Evolutionary conservation across 192 early-diverging fungal species (phyloP), one percentile per base, ranked within the genome.

Genomic region (Umbelopsis ramanniana): DNA sequence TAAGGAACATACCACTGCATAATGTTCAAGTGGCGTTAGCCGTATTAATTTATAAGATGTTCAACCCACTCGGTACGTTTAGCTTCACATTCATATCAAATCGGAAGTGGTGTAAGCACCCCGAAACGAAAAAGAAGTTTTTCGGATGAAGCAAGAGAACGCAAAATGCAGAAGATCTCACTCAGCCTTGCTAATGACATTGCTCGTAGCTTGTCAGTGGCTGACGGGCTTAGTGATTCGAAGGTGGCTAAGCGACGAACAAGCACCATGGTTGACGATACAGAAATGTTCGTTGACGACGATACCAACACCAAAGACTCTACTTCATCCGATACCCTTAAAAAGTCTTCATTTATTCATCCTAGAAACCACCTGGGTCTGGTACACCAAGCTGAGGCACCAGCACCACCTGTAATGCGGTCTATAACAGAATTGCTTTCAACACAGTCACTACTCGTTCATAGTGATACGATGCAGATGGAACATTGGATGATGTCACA

Each of bases 71-170:
- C 52, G 23, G 24, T 33, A 3, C 12, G 5, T 9, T 46, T 48
- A 69, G 50, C 29, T 29, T 54, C 50, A 53, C 26, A 52, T 54
- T 22, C 52, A 63, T 63, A 63, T 35, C 38, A 54, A 8, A 48
- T 38, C 9, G 47, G 69, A 17, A 70, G 47, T 19, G 38, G 21
- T 17, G 23, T 40, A 8, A 71, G 70, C 19, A 38, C 55, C 9
- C 57, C 72, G 23, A 80, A 74, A 57, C 71, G 79, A 26, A 80
- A 80, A 68, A 54, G 79, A 19, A 76, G 72, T 57, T 53, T 80
- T 46, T 53, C 75, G 14, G 74, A 80, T 23, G 69, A 70, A n/a
- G 66, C 66, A 24, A 54, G 68, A n/a, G 75, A 80, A 37, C 38
- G 72, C 26, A 80, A 80, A 54, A 43, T 72, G 45, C 74, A 76